Evolutionary conservation across 768 basidiomycete genomes (phyloP).

Genomic region (Phaffia australis): DNA sequence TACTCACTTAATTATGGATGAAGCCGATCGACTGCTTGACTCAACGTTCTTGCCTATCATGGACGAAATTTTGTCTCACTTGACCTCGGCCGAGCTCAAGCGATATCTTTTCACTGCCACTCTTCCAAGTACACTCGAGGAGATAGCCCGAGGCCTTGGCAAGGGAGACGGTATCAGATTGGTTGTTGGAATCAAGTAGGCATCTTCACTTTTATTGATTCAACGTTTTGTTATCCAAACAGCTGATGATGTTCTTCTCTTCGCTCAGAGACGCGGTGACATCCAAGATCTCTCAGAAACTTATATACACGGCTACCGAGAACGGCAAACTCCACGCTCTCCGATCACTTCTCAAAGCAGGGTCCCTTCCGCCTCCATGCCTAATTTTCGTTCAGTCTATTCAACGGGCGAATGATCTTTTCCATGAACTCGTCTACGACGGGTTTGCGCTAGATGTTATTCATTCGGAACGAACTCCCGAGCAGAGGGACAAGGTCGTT

Average conservation of each 20-base stretch:
- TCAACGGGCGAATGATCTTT: conserved; percentile 46
- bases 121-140: conserved; percentile 76
- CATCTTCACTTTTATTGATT: conserved; percentile 22
- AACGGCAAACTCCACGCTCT: conserved; percentile 87
- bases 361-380: conserved; percentile 68
- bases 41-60: conserved; percentile 77
- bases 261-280: conserved; percentile 77
- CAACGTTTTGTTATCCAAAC: neutral
- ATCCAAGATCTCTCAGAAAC: conserved; percentile 73
- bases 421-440: conserved; percentile 71
- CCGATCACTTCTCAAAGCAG: conserved; percentile 59
- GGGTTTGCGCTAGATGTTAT: conserved; percentile 72
- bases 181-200: conserved; percentile 92
- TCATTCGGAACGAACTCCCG: conserved; percentile 78
- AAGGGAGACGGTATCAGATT: conserved; percentile 68
- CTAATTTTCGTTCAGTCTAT: conserved; percentile 89
- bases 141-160: conserved; percentile 73
- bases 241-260: neutral
- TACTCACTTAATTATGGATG: conserved; percentile 74
- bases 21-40: conserved; percentile 84
- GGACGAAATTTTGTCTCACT: conserved; percentile 72
- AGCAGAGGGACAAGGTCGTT: conserved; percentile 76
- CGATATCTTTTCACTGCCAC: conserved; percentile 93
- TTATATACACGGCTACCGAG: conserved; percentile 87
- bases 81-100: conserved; percentile 56